Evolutionary conservation across 129 eudicot species (phyloP), one percentile per base, ranked within the genome.

Genomic region (Flaveria trinervia): DNA sequence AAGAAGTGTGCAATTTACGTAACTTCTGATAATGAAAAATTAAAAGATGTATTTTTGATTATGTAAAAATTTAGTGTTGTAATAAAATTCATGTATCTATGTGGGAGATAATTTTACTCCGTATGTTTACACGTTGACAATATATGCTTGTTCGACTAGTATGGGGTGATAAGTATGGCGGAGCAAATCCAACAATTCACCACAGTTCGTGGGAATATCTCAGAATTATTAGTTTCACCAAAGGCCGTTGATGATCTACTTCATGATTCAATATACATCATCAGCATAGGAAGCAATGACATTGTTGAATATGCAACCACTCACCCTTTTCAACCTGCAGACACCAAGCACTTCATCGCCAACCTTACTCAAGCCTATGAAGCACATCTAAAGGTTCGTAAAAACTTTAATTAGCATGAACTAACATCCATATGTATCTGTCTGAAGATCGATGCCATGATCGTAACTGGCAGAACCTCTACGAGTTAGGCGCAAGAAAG

Each of bases 251-350:
- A 76, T 41, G 65, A 56, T 72, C 75, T 79, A 45, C 39, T 87
- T 68, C 30, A 83, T 12, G 80, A 57, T 5, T 73, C 87, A 18
- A 28, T 84, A 23, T 84, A 45, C 87, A 69, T 87, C 59, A 48
- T 87, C 52, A 82, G 88, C 60, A 71, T 77, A 16, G 92, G 89
- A 82, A 87, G 88, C 87, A 87, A 87, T 59, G 92, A 87, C 77
- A 52, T 87, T 3, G 43, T 84, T 46, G 85, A 87, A 39, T 80
- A 72, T 30, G 14, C 36, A 11, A 13, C 52, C n/a, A 48, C 39
- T 46, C 79, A 62, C 8, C 2, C n/a, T 20, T 61, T 55, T 65
- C 14, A 16, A 6, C 64, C 39, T 43, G 56, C 50, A 23, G 3
- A 74, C 10, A 72, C 78, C 0, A 15, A 71, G 11, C 57, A 20